A percentile compares a stretch with the other conserved stretches of the same genome.
phyloP scores from a whole-genome alignment of 148 eudicot species.

The Chenopodium suecicum region DNA sequence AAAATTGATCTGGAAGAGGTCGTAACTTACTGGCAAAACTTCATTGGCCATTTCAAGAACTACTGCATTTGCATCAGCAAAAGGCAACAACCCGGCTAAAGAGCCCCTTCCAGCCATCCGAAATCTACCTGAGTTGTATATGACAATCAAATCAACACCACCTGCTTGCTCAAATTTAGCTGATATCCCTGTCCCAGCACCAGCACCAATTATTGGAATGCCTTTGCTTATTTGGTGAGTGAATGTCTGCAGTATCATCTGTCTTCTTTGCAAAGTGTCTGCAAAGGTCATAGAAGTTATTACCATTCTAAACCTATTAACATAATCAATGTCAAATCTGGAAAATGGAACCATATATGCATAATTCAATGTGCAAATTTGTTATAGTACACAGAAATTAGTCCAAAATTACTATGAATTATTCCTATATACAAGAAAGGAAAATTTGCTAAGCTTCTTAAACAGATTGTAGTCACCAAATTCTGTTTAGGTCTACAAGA shows the following conservation, averaged over 20 bases:
- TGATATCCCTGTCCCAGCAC: conserved; percentile 99
- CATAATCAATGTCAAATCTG: background rate
- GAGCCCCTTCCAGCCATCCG: conserved; percentile 99
- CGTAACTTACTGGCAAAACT: conserved; percentile 79
- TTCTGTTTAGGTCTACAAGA: background rate
- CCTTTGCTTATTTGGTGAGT: conserved; percentile 69
- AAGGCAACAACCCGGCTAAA: conserved; percentile 88
- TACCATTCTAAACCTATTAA: background rate
- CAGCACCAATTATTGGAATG: conserved; percentile 92
- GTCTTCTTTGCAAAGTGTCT: conserved; percentile 77
- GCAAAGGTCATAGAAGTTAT: conserved; percentile 7
- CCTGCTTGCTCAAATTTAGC: conserved; percentile 99
- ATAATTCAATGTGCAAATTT: background rate
- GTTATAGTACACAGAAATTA: background rate
- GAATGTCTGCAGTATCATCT: conserved; percentile 53
- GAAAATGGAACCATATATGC: background rate
- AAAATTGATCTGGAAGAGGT: background rate
- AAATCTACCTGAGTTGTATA: conserved; percentile 95
- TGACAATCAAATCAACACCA: conserved; percentile 84
- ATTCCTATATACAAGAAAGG: background rate
- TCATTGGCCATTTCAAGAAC: conserved; percentile 99
- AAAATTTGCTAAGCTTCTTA: background rate
- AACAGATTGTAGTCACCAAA: background rate
- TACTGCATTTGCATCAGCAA: conserved; percentile 96
- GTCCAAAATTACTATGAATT: background rate